These are phyloP conservation scores for Podospora sp. DNA, from an alignment of 495 filamentous ascomycete genomes.

Conservation along the genomic window DNA sequence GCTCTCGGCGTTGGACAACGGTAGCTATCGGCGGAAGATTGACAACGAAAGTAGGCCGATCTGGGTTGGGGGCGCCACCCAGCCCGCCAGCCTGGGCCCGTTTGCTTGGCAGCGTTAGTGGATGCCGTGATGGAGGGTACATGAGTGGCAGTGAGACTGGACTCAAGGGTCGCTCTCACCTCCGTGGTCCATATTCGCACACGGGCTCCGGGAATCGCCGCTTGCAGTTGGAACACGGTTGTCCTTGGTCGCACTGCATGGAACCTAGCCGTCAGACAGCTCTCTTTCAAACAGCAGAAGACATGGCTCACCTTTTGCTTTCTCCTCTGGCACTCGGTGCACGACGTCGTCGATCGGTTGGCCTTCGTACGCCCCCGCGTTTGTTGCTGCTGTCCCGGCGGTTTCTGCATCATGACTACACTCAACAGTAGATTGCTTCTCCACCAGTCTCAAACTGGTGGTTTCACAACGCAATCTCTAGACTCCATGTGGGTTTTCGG, in stretches of 20 bases:
- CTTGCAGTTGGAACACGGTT: constrained; percentile 26
- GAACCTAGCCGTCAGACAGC: neutral
- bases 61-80: constrained; percentile 8
- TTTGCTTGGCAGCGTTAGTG: constrained; percentile 4
- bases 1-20: neutral
- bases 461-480: neutral
- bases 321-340: constrained; percentile 23
- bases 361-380: constrained; percentile 9
- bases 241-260: constrained; percentile 24
- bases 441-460: neutral
- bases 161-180: constrained; percentile 7
- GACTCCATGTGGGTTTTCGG: constrained; percentile 1
- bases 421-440: neutral
- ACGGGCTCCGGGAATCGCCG: constrained; percentile 19
- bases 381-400: neutral
- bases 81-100: neutral
- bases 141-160: neutral
- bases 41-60: constrained; percentile 12
- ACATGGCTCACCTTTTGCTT: constrained; percentile 24
- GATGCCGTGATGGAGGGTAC: neutral
- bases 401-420: constrained; percentile 12
- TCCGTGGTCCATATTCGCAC: constrained; percentile 22
- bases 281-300: neutral
- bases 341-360: constrained; percentile 20
- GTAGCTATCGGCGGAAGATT: constrained; percentile 12